Evolutionary conservation across 805 yeast genomes (phyloP), one percentile per base, ranked within the genome.

Genomic region (Blastobotrys attinorum): DNA sequence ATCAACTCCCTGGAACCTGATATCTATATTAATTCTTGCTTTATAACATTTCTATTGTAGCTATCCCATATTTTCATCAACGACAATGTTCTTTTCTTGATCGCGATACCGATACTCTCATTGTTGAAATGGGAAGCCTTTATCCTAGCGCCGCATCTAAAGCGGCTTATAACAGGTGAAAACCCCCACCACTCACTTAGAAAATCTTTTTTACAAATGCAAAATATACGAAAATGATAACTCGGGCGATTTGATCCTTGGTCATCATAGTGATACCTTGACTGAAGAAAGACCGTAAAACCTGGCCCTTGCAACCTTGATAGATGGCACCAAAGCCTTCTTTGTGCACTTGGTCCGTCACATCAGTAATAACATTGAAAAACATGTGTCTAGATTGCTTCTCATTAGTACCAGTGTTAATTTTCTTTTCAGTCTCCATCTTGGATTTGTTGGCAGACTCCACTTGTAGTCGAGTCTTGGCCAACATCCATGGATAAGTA

Each of bases 321-420:
- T 82, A 87, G 29, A 87, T 67, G 7, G 94, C 95, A 1, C 79
- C 79, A 43, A 72, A 67, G 0, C 96, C 95, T 62, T 84, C 92
- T 47, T 86, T 69, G 43, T 70, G 62, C 1, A 83, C 59, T 0
- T 95, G 83, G 11, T 41, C 40, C 16, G 31, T 39, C 23, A 39
- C 37, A 4, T 42, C 40, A 35, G 40, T 20, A 21, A 35, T 4
- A 45, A 46, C 29, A 18, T 36, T 21, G 39, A 21, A 21, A 8
- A 18, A 3, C 18, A n/a, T n/a, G 4, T 40, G 34, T 5, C 36
- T 22, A 29, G 22, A 15, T 29, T 22, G 36, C 39, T 43, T 39
- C 8, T 31, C 32, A 2, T 37, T 3, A 3, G 11, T 31, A 3
- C 31, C 22, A 2, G 27, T 36, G 10, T 42, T 17, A 31, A 31